Base-by-base conservation (phyloP, 345 rosid genomes). In the Hibiscus syriacus region DNA sequence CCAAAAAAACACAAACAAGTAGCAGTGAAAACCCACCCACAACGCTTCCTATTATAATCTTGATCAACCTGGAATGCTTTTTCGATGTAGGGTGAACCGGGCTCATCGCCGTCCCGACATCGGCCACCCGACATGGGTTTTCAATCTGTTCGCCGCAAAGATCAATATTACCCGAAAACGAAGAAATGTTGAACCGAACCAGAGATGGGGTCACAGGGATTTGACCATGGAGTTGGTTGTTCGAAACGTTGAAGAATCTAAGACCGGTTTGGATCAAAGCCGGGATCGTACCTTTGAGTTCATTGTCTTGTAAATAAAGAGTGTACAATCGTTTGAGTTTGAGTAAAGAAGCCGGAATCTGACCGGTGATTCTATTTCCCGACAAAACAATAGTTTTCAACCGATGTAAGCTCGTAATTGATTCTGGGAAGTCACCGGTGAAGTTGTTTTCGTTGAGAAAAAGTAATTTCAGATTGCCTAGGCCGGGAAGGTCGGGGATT, bases 231-330 rank as follows among this genome's bases (percentile, higher is more conserved):
- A 94, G 87, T 0, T 77, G 59, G 69, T 94, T 94, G 66, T 80
- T 80, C 2, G 97, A 89, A 2, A 91, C 96, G 60, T 91, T 94
- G 82, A 94, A 89, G 81, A 73, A 87, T 39, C 90, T 77, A 55
- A 94, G 95, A 69, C 82, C 81, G 43, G 87, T 80, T 78, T 94
- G 99, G 80, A 85, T 87, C 56, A 94, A 60, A 13, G 89, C 84
- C 68, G 99, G 97, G 50, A 94, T 77, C 3, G 71, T 2, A 6
- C 95, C 97, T 1, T 78, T 74, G 67, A 91, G 83, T 38, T 45
- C 69, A 61, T 94, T 94, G 58, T 86, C 87, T 73, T 87, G 79
- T 34, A 94, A 70, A 55, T 76, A 74, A 14, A 94, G 78, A 55
- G 78, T 77, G 79, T 94, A 87, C 10, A 91, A 73, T 6, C 95